phyloP scores from a whole-genome alignment of 2,329 filamentous ascomycete genomes.

The Penicillium paneum region DNA sequence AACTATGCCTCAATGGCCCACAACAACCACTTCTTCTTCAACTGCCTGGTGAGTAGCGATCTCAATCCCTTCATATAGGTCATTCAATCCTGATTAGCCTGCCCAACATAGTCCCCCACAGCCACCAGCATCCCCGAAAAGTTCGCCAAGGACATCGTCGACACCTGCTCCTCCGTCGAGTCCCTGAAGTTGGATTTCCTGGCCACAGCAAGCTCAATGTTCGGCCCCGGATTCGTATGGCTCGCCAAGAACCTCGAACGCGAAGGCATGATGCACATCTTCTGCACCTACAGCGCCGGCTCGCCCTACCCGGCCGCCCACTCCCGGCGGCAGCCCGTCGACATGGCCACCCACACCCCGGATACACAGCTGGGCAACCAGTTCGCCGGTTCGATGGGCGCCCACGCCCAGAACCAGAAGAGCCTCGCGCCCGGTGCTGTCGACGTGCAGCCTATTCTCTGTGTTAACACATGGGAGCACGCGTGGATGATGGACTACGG shows the following conservation, averaged over 20 bases:
- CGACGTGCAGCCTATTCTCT: constrained; percentile 73
- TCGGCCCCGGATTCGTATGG: constrained; percentile 97
- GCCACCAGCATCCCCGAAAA: constrained; percentile 52
- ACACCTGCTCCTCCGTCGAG: constrained; percentile 76
- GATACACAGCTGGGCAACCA: constrained; percentile 35
- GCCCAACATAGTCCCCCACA: constrained; percentile 37
- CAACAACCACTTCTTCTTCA: constrained; percentile 69
- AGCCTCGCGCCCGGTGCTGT: constrained; percentile 40
- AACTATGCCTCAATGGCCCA: constrained; percentile 95
- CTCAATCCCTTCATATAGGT: neutral
- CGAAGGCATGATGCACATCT: constrained; percentile 58
- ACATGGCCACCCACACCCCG: constrained; percentile 45
- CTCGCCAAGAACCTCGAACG: constrained; percentile 62
- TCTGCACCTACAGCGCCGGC: constrained; percentile 88
- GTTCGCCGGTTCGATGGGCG: constrained; percentile 37
- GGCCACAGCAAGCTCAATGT: constrained; percentile 81
- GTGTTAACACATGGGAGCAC: constrained; percentile 96
- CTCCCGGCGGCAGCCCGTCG: constrained; percentile 63
- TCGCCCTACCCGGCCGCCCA: constrained; percentile 83
- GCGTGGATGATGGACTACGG: constrained; percentile 83
- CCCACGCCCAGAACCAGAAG: constrained; percentile 34
- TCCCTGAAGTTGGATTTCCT: constrained; percentile 78
- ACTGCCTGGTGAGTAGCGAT: constrained; percentile 39
- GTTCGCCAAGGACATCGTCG: constrained; percentile 60
- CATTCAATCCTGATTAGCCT: constrained; percentile 8